Base-by-base conservation (phyloP, 805 yeast species). In the Candida hispaniensis region DNA sequence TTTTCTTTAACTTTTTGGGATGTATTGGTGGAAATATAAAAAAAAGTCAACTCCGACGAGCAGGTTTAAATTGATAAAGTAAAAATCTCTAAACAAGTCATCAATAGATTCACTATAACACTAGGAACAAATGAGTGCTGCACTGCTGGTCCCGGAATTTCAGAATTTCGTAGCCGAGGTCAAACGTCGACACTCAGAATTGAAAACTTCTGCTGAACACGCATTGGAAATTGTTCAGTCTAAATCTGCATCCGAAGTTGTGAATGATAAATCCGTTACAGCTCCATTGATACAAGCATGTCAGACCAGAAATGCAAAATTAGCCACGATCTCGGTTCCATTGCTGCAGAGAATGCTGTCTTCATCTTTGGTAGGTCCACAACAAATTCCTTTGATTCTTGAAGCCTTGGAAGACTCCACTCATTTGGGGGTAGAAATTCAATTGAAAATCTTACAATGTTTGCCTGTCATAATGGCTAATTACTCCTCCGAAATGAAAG, bases 361-460 rank as follows among this genome's bases (percentile, higher is more conserved):
- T 12, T 48, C 62, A n/a, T 54, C 59, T 6, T 66, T 75, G 2
- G 58, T 88, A 7, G 75, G 86, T 0, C 57, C 61, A 1, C 57
- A 61, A 3, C 64, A 71, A 19, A 45, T 63, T 12, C 64, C 63
- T 12, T 67, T 67, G 5, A 63, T 88, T 5, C 57, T 88, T 13
- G 77, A 72, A 23, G 75, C 85, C 0, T 63, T 83, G 19, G 63
- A 66, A 18, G 86, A 80, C 39, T 81, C 93, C 0, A 71, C 88
- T 0, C 75, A 74, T 47, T 60, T 79, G 9, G 79, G 91, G 0
- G 64, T 72, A 15, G 96, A 86, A 25, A 77, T 82, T 28, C 96
- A 88, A 55, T 65, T 91, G 43, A 81, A 85, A 50, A 75, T 85
- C 8, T 58, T 88, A 22, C 98, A 88, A 58, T 64, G 81, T 8